phyloP scores from a whole-genome alignment of 768 basidiomycete genomes.

The Cyclocybe aegerita region DNA sequence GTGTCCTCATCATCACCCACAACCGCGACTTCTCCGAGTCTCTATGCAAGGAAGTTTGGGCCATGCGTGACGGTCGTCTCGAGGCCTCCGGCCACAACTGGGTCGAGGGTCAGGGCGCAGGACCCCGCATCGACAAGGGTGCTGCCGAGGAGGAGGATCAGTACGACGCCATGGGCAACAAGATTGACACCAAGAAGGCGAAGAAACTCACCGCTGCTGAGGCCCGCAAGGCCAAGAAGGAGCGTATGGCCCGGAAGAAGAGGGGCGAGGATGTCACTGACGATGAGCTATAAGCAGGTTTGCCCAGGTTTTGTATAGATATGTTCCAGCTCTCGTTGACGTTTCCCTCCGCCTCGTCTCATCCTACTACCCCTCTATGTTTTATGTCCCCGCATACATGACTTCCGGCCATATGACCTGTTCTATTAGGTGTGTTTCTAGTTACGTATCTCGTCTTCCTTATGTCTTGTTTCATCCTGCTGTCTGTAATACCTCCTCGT shows the following conservation, averaged over 20 bases:
- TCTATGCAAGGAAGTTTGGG: constrained; percentile 97
- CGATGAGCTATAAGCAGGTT: constrained; percentile 51
- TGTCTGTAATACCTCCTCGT: constrained; percentile 17
- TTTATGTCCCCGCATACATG: constrained; percentile 11
- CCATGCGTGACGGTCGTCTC: constrained; percentile 95
- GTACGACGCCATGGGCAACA: constrained; percentile 99
- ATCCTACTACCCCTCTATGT: constrained; percentile 8
- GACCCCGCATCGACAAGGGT: constrained; percentile 92
- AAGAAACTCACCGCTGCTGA: constrained; percentile 87
- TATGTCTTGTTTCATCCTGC: constrained; percentile 16
- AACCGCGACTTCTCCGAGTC: constrained; percentile 99
- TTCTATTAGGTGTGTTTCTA: constrained; percentile 21
- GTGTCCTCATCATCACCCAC: constrained; percentile 97
- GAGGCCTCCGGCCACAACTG: constrained; percentile 99
- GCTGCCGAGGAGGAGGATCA: constrained; percentile 87
- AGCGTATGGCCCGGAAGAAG: constrained; percentile 89
- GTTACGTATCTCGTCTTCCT: constrained; percentile 7
- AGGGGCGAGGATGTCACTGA: constrained; percentile 77
- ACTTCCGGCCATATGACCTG: constrained; percentile 15
- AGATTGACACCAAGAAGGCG: constrained; percentile 79
- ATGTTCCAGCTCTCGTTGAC: constrained; percentile 5
- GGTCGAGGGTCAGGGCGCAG: constrained; percentile 98
- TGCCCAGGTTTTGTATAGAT: constrained; percentile 11
- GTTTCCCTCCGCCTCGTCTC: constrained; percentile 8
- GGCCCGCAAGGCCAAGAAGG: constrained; percentile 93